phyloP scores from a whole-genome alignment of 2,329 filamentous ascomycete species.

The Fusarium scirpi region DNA sequence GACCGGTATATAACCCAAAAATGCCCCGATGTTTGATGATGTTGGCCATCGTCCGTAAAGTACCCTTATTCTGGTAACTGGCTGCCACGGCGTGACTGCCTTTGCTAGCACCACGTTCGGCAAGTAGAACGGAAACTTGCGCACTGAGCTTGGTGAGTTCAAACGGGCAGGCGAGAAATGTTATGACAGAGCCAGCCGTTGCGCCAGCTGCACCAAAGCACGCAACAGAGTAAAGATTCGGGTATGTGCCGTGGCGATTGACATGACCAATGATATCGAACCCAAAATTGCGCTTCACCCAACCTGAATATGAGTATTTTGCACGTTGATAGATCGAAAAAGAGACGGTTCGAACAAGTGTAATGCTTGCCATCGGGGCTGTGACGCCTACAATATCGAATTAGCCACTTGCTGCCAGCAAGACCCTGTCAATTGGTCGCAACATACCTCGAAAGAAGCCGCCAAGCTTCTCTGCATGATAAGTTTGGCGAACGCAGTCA shows the following conservation, averaged over 20 bases:
- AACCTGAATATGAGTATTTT: constrained; percentile 78
- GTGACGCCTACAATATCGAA: constrained; percentile 68
- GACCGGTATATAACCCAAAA: constrained; percentile 82
- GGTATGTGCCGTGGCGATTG: constrained; percentile 76
- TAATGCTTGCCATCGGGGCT: constrained; percentile 84
- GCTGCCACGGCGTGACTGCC: constrained; percentile 70
- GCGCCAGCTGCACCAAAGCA: constrained; percentile 85
- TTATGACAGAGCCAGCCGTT: constrained; percentile 82
- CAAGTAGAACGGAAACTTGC: constrained; percentile 84
- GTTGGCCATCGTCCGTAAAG: constrained; percentile 79
- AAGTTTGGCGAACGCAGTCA: constrained; percentile 81
- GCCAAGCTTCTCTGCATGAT: constrained; percentile 75
- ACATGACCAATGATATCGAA: constrained; percentile 80
- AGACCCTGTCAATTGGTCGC: constrained; percentile 5
- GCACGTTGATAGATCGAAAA: constrained; percentile 84
- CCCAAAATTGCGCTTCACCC: constrained; percentile 74
- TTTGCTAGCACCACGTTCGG: constrained; percentile 55
- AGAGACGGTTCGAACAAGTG: constrained; percentile 80
- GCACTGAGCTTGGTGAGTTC: constrained; percentile 91
- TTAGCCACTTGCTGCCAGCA: constrained; percentile 24
- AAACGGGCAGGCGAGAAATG: constrained; percentile 85
- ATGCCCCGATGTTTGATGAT: constrained; percentile 81
- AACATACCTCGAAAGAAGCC: constrained; percentile 83
- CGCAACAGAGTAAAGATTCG: constrained; percentile 77
- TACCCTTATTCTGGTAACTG: constrained; percentile 83